Evolutionary conservation across 148 eudicot species (phyloP), one percentile per base, ranked within the genome.

Genomic region (Rhododendron kiyosumense): DNA sequence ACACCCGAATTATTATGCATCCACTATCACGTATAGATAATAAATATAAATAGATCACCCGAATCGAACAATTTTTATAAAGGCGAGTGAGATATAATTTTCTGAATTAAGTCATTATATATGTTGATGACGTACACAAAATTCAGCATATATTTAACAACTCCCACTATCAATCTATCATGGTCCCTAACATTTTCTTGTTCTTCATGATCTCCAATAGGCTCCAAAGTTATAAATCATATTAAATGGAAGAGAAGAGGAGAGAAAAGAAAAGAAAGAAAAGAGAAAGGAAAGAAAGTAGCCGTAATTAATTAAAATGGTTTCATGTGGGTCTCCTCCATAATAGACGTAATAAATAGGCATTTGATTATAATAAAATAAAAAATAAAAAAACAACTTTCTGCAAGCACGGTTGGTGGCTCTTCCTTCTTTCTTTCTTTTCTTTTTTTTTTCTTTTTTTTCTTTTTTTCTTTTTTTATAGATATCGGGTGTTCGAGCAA

Each of bases 321-420:
- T 65, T 83, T 63, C 22, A 45, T 28, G 77, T 67, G 43, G 78
- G 78, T 65, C 38, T 61, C 38, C 36, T 52, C 36, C 2, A 14
- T 63, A 12, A 65, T 65, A 65, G 57, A 67, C 57, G 45, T 13
- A 45, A 32, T 32, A 32, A 24, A 22, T 43, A 8, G 46, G 26
- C 83, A 52, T 81, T 81, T 57, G 14, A 54, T 81, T 1, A 22
- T 5, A 59, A n/a, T n/a, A n/a, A n/a, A n/a, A n/a, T n/a, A n/a
- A n/a, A n/a, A n/a, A n/a, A n/a, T n/a, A n/a, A n/a, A n/a, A 81
- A 84, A 86, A 85, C 34, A 41, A 7, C 81, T 78, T 83, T 79
- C 20, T 82, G 74, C 87, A 57, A 48, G 88, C 63, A 52, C 67
- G 80, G 88, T 34, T 82, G 87, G 84, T 81, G 74, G 88, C 84